A percentile compares a stretch with the other conserved stretches of the same genome.
Evolutionary conservation across 495 filamentous ascomycete genomes (phyloP).

Genomic region (Aspergillus avenaceus): DNA sequence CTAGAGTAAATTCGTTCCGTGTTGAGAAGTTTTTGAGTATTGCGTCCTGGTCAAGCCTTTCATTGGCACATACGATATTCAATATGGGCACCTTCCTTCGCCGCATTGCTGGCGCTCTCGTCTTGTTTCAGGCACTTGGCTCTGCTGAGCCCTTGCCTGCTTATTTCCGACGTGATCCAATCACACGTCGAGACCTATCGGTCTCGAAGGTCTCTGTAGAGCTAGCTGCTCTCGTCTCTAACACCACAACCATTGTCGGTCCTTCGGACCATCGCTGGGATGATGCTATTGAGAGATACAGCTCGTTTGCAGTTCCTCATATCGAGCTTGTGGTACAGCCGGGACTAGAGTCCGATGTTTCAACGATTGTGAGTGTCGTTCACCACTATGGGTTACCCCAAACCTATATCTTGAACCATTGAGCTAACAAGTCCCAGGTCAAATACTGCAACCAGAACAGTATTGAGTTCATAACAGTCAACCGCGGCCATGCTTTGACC

Average conservation of each 20-base stretch:
- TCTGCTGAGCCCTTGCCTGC: not conserved
- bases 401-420: too few species aligned
- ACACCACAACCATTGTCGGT: not conserved
- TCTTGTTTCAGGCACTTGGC: not conserved
- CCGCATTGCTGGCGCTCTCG: too few species aligned
- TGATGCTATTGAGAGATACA: not conserved
- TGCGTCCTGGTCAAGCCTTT: too few species aligned
- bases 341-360: not conserved
- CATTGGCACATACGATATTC: too few species aligned
- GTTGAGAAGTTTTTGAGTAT: too few species aligned
- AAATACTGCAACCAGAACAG: conserved; percentile 4
- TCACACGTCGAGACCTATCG: conserved; percentile 2
- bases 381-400: too few species aligned
- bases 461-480: conserved; percentile 3
- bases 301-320: not conserved
- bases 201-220: not conserved
- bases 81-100: too few species aligned
- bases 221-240: not conserved
- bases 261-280: not conserved
- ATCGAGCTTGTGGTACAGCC: conserved; percentile 1
- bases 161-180: not conserved
- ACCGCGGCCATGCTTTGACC: conserved; percentile 1
- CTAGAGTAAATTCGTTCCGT: too few species aligned
- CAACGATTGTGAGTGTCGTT: conserved; percentile 1
- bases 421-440: conserved; percentile 2